These are phyloP conservation scores for Penium margaritaceum DNA, from an alignment of 139 green algal genomes.

Conservation along the genomic window DNA sequence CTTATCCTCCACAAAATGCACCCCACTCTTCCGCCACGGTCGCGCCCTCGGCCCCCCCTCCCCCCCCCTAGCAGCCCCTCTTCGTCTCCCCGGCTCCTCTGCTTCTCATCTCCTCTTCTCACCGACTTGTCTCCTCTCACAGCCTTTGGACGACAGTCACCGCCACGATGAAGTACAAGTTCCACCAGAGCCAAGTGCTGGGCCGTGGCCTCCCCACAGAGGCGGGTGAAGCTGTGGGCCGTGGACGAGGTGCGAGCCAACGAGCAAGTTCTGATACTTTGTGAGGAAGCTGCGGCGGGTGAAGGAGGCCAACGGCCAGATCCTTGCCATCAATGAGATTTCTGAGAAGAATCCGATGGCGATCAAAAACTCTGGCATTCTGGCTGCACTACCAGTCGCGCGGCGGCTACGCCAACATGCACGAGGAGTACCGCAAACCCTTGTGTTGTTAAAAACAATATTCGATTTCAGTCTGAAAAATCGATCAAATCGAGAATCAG, in stretches of 20 bases:
- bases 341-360: slow-evolving; percentile 88
- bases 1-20: too few species aligned
- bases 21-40: too few species aligned
- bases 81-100: too few species aligned
- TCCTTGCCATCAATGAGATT: slow-evolving; percentile 94
- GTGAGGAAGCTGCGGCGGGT: slow-evolving; percentile 85
- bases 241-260: slow-evolving; percentile 80
- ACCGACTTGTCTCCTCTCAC: too few species aligned
- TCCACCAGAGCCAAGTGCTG: slow-evolving; percentile 96
- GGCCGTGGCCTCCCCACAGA: slow-evolving; percentile 88
- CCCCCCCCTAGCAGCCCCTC: too few species aligned
- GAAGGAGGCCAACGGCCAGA: slow-evolving; percentile 98
- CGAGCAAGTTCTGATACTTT: slow-evolving; percentile 99
- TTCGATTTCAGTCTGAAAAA: too few species aligned
- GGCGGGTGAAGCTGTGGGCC: slow-evolving; percentile 98
- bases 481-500: too few species aligned
- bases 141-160: too few species aligned
- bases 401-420: slow-evolving; percentile 92
- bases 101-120: too few species aligned
- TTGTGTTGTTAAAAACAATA: too few species aligned
- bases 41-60: too few species aligned
- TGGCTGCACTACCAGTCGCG: slow-evolving; percentile 95
- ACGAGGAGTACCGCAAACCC: slow-evolving; percentile 93
- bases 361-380: slow-evolving; percentile 95
- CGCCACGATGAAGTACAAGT: too few species aligned